Base-by-base conservation (phyloP, 768 basidiomycete genomes). In the Lactarius sp. region DNA sequence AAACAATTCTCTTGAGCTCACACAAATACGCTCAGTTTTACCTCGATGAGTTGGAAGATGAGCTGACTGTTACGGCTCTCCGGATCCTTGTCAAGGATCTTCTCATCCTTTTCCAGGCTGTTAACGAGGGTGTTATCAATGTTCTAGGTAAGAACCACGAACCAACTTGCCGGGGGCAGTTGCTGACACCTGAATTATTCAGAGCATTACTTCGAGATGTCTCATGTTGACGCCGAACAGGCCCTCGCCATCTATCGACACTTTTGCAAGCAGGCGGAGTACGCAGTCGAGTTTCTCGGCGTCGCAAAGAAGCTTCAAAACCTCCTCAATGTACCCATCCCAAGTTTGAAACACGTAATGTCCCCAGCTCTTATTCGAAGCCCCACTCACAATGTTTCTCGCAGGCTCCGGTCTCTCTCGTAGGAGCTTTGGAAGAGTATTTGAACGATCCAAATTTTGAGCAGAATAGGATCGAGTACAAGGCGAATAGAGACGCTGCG, bases 141-240 rank as follows among this genome's bases (percentile, higher is more conserved):
- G 84, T 89, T 41, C 77, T 90, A 51, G 94, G 86, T 83, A 75
- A 76, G 74, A 73, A 10, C 72, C 74, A 31, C 75, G 72, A 65
- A 70, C 76, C 59, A 70, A 68, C 51, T 66, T 76, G 41, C 74
- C 76, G 14, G 64, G 14, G 16, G 14, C 78, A 47, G 14, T 47
- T 31, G 14, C 16, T 37, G 14, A 33, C 39, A 51, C 16, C n/a
- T 37, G 57, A 59, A 33, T 14, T 52, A 4, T 56, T 31, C 36
- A 86, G 97, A 98, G 71, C 90, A 96, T 75, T 99, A 97, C 75
- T 98, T 98, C 70, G 95, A 97, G 73, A 98, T 98, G 97, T 92
- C 94, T 0, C 89, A 90, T 66, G 75, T 86, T n/a, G 96, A 98
- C 71, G 97, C 96, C 0, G 77, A 82, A 42, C 85, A 90, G 37